Percentiles rank a stretch among this genome's conserved stretches.
These are phyloP conservation scores for Nicotiana undulata DNA, from an alignment of 257 asterid species.

Conservation along the genomic window DNA sequence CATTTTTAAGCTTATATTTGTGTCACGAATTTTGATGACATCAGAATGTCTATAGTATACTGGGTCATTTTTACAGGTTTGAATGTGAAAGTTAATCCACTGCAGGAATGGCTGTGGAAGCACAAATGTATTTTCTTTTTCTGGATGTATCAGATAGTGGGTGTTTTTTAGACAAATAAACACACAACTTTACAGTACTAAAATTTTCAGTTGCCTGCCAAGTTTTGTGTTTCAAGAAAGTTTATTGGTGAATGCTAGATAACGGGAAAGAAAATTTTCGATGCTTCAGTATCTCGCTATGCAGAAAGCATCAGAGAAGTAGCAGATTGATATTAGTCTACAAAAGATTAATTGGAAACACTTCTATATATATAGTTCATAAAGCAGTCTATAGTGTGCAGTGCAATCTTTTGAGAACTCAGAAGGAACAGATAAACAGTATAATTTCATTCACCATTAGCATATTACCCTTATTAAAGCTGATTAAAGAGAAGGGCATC, in stretches of 20 bases:
- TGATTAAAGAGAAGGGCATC: neutral
- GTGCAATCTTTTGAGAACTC: neutral
- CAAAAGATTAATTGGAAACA: neutral
- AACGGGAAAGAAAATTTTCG: neutral
- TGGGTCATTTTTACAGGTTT: conserved; percentile 3
- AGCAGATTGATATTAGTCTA: neutral
- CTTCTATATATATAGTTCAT: neutral
- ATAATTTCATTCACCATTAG: neutral
- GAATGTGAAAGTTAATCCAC: conserved; percentile 13
- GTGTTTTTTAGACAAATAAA: neutral
- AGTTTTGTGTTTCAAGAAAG: neutral
- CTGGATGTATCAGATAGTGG: conserved; percentile 3
- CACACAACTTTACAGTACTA: neutral
- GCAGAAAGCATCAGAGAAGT: neutral
- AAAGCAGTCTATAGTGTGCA: neutral
- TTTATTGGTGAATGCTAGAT: neutral
- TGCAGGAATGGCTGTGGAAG: conserved; percentile 9
- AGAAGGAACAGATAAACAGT: neutral
- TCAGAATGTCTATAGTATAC: conserved; percentile 9
- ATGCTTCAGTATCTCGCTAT: neutral
- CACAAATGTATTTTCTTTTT: conserved; percentile 1
- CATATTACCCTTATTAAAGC: neutral
- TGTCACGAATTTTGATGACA: conserved; percentile 23
- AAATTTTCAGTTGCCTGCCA: neutral
- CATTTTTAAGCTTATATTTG: conserved; percentile 12